A percentile compares a stretch with the other conserved stretches of the same genome.
Conservation (phyloP, 441 rosid genomes). For the Breynia disticha region DNA sequence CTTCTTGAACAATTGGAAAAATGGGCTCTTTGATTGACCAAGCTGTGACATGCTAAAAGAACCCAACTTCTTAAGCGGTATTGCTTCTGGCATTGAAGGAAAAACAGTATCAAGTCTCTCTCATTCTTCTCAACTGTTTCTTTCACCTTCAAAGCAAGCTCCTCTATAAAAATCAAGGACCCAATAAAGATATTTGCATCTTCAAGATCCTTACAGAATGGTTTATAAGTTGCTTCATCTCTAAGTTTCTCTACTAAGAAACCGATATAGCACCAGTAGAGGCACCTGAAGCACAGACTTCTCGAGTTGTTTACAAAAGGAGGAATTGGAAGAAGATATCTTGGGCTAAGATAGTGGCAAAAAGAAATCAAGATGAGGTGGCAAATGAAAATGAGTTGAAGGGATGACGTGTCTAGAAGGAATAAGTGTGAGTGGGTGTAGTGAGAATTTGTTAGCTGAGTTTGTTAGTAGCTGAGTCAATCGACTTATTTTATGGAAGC, state of each 20-base stretch:
- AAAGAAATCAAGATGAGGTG: no score
- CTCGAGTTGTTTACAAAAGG: no score
- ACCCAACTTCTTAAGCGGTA: slow-evolving; percentile 93
- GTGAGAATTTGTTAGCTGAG: no score
- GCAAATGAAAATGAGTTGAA: no score
- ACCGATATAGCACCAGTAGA: no score
- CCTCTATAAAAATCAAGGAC: slow-evolving; percentile 89
- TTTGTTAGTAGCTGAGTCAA: no score
- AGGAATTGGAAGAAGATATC: no score
- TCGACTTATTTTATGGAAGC: no score
- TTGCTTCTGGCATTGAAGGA: slow-evolving; percentile 99
- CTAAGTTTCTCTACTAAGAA: slow-evolving; percentile 88
- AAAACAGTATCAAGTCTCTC: slow-evolving; percentile 94
- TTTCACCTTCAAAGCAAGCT: slow-evolving; percentile 82
- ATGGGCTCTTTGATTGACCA: slow-evolving; percentile 94
- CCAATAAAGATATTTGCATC: slow-evolving; percentile 92
- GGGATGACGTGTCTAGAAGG: no score
- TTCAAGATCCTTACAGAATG: slow-evolving; percentile 76
- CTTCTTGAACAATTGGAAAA: slow-evolving; percentile 85
- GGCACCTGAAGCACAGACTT: no score
- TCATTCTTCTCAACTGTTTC: slow-evolving; percentile 87
- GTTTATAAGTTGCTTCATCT: slow-evolving; percentile 51
- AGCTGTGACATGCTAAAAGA: slow-evolving; percentile 97
- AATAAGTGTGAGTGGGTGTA: no score
- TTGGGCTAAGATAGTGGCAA: no score